Evolutionary conservation across 495 filamentous ascomycete genomes (phyloP), one percentile per base, ranked within the genome.

Genomic region (Trichoderma orchidacearum): DNA sequence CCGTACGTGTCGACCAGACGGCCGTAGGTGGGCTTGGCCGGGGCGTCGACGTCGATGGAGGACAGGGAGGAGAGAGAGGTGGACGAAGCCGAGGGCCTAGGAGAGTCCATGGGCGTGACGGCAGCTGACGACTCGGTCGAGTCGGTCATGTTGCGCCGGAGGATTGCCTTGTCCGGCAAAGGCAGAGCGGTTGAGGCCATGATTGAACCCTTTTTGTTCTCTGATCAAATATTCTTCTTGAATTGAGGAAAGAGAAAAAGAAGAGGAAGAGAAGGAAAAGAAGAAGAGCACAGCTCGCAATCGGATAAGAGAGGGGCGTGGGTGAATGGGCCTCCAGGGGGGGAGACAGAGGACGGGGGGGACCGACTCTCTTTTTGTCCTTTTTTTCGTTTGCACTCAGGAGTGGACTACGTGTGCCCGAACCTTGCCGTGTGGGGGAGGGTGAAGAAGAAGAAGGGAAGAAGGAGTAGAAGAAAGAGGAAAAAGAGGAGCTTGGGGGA

Each of bases 1-100:
- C 85, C 85, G 66, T 87, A 83, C 27, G 78, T 82, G 70, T 89
- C 85, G 53, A 83, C 69, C 56, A 90, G 80, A 70, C 82, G 83
- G 69, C 73, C 71, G 34, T 63, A 5, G 12, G 27, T 53, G 36
- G 59, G 30, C 58, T 61, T 63, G 56, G 56, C 61, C 8, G 28
- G 17, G 53, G 59, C 36, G 48, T 65, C 64, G 41, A 68, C 65
- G 36, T 72, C 70, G n/a, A 75, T 64, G 13, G 89, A 93, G 48
- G 81, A 82, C 72, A 96, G 76, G 41, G 92, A 96, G 29, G 92
- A 96, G 53, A 96, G 79, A 3, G 92, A 96, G 5, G 93, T 94
- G 21, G 86, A 86, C 8, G 91, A 96, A 18, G 88, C 81, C 11
- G 89, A 94, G 34, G 81, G 82, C 31, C 78, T 76, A 54, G 90